Evolutionary conservation across 345 rosid genomes (phyloP).

Genomic region (Gossypium turneri): DNA sequence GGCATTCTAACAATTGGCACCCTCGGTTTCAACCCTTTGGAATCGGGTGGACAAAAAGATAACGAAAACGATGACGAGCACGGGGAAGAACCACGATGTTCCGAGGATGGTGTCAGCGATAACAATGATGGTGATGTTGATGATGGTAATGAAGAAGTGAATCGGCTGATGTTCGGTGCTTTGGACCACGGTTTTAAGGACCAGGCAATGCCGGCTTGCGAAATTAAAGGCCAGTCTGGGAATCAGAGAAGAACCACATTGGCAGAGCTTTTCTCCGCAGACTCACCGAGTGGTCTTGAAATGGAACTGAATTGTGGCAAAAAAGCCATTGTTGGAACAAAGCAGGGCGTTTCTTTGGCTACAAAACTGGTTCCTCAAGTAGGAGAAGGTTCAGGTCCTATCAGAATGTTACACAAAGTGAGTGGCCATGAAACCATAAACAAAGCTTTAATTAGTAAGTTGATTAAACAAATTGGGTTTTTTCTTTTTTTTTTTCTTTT

Average conservation of each 20-base stretch:
- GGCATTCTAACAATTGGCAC: constrained; percentile 85
- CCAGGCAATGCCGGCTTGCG: constrained; percentile 20
- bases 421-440: neutral
- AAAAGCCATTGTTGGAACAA: constrained; percentile 26
- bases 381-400: constrained; percentile 56
- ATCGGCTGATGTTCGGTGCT: constrained; percentile 56
- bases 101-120: neutral
- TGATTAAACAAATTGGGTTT: neutral
- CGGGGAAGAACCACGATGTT: constrained; percentile 16
- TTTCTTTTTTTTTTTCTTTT: neutral
- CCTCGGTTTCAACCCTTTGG: constrained; percentile 66
- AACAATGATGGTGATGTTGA: constrained; percentile 15
- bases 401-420: constrained; percentile 56
- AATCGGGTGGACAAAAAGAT: constrained; percentile 27
- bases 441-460: neutral
- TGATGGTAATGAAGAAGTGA: constrained; percentile 41
- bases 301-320: constrained; percentile 17
- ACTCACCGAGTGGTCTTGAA: constrained; percentile 32
- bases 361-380: constrained; percentile 57
- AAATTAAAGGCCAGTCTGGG: constrained; percentile 23
- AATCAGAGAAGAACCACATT: constrained; percentile 64
- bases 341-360: constrained; percentile 41
- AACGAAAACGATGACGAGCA: constrained; percentile 28
- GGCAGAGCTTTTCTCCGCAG: constrained; percentile 71
- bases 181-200: constrained; percentile 23